Evolutionary conservation across 2,329 filamentous ascomycete genomes (phyloP).

Genomic region (Fusarium tanahbumbuense): DNA sequence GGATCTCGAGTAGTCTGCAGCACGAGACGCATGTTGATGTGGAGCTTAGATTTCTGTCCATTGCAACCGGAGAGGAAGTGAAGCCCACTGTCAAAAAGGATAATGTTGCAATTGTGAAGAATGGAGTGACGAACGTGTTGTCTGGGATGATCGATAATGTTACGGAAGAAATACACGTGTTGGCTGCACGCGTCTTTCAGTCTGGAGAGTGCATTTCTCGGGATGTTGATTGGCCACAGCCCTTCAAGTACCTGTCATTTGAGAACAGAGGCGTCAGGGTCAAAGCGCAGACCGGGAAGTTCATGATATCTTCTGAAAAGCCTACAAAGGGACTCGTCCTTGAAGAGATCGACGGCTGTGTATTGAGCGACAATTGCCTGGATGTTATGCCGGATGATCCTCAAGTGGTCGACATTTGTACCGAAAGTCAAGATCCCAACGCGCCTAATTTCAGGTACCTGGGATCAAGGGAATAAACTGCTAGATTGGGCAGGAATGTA

Average conservation of each 20-base stretch:
- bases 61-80: background rate
- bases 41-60: background rate
- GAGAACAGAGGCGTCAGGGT: conserved; percentile 55
- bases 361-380: conserved; percentile 67
- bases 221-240: conserved; percentile 70
- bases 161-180: background rate
- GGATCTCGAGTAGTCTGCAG: background rate
- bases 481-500: background rate
- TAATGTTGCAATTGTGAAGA: background rate
- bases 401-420: background rate
- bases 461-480: background rate
- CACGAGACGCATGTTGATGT: background rate
- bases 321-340: conserved; percentile 70
- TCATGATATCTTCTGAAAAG: conserved; percentile 51
- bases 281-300: conserved; percentile 39
- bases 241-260: conserved; percentile 69
- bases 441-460: background rate
- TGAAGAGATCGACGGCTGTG: conserved; percentile 58
- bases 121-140: background rate
- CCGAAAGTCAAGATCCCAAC: no score
- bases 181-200: background rate
- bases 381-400: conserved; percentile 64
- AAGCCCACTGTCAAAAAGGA: background rate
- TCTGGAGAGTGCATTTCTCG: background rate
- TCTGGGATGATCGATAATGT: background rate